A percentile compares a stretch with the other conserved stretches of the same genome.
Evolutionary conservation across 2,329 filamentous ascomycete genomes (phyloP).

Genomic region (Penicillium sp.): DNA sequence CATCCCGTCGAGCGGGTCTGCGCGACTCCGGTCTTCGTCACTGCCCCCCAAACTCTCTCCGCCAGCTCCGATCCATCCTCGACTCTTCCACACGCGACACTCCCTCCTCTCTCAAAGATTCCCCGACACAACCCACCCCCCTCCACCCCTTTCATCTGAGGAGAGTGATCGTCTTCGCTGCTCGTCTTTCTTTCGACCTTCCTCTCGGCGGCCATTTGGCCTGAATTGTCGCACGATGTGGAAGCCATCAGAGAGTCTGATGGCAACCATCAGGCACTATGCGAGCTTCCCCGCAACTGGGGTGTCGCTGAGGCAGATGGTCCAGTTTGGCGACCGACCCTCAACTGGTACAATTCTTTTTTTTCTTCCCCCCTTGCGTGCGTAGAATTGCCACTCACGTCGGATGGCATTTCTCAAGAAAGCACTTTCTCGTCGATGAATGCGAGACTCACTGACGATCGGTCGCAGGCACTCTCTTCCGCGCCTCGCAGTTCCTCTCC

Average conservation of each 20-base stretch:
- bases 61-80: no score
- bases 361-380: no score
- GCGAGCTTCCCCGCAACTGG: constrained; percentile 94
- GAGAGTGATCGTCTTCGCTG: background rate
- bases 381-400: background rate
- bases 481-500: constrained; percentile 94
- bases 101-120: background rate
- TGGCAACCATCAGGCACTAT: constrained; percentile 97
- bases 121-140: background rate
- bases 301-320: constrained; percentile 96
- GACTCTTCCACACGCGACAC: constrained; percentile 6
- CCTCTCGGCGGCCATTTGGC: constrained; percentile 24
- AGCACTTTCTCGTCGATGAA: background rate
- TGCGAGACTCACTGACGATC: constrained; percentile 2
- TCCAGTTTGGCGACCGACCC: constrained; percentile 92
- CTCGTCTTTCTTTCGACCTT: background rate
- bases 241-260: constrained; percentile 83
- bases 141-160: background rate
- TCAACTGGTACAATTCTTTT: constrained; percentile 62
- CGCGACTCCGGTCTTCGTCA: constrained; percentile 10
- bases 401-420: background rate
- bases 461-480: constrained; percentile 76
- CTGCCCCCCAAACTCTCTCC: constrained; percentile 5
- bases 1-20: background rate
- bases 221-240: constrained; percentile 59